A percentile compares a stretch with the other conserved stretches of the same genome.
Conservation (phyloP, 176 grass and related monocot species). For the Hordeum vulgare region MorexV3_pseudomolecules_assembly NC_058521.1:5879384-5879883, state of each 20-base stretch:
- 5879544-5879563: not conserved
- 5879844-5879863: constrained; percentile 37
- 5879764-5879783: constrained; percentile 21
- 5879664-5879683: not conserved
- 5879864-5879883: constrained; percentile 35
- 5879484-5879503: not conserved
- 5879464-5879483: not conserved
- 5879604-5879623: constrained; percentile 11
- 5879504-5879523: not conserved
- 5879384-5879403: no score
- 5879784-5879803: constrained; percentile 29
- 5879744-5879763: not conserved
- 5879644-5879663: not conserved
- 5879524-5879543: not conserved
- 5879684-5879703: constrained; percentile 34
- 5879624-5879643: not conserved
- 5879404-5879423: no score
- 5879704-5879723: constrained; percentile 26
- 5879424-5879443: no score
- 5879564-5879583: not conserved
- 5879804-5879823: constrained; percentile 10
- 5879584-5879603: not conserved
- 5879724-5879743: not conserved
- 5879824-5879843: constrained; percentile 17
- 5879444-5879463: no score